Evolutionary conservation across 2,329 filamentous ascomycete species (phyloP).

Genomic region (Pyrenophora seminiperda): DNA sequence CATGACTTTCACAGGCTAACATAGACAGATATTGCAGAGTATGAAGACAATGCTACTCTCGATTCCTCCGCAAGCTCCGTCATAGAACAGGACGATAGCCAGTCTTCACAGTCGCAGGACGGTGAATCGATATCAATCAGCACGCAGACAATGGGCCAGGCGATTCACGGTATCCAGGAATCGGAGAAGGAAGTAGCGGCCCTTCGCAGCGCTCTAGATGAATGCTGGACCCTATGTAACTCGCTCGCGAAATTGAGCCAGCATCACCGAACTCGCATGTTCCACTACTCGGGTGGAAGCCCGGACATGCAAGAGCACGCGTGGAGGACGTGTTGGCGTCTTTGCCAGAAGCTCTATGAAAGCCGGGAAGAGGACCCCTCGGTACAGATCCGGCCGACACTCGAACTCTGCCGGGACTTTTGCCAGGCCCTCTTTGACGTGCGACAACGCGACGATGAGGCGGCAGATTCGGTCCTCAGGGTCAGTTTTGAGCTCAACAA

Average conservation of each 20-base stretch:
- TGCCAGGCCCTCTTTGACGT: constrained; percentile 91
- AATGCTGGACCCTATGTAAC: constrained; percentile 95
- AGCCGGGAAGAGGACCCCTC: constrained; percentile 73
- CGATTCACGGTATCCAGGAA: constrained; percentile 62
- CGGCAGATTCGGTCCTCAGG: constrained; percentile 81
- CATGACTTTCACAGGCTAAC: constrained; percentile 17
- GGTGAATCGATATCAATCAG: constrained; percentile 28
- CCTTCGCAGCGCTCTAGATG: constrained; percentile 76
- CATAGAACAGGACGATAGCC: constrained; percentile 42
- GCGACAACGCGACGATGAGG: constrained; percentile 75
- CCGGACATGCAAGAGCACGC: constrained; percentile 83
- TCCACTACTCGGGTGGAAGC: constrained; percentile 70
- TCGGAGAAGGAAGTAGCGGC: constrained; percentile 68
- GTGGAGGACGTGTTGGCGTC: constrained; percentile 92
- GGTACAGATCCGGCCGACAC: constrained; percentile 71
- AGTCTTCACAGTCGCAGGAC: constrained; percentile 41
- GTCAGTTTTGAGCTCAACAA: constrained; percentile 97
- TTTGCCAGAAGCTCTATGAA: constrained; percentile 88
- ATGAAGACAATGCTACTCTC: constrained; percentile 44
- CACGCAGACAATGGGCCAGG: constrained; percentile 54
- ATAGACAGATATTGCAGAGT: constrained; percentile 53
- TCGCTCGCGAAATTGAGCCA: constrained; percentile 85
- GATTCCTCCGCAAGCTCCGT: constrained; percentile 39
- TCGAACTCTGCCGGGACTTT: constrained; percentile 89
- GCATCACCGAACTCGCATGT: constrained; percentile 78